Evolutionary conservation across 345 rosid species (phyloP).

Genomic region (Nasturtium officinale): DNA sequence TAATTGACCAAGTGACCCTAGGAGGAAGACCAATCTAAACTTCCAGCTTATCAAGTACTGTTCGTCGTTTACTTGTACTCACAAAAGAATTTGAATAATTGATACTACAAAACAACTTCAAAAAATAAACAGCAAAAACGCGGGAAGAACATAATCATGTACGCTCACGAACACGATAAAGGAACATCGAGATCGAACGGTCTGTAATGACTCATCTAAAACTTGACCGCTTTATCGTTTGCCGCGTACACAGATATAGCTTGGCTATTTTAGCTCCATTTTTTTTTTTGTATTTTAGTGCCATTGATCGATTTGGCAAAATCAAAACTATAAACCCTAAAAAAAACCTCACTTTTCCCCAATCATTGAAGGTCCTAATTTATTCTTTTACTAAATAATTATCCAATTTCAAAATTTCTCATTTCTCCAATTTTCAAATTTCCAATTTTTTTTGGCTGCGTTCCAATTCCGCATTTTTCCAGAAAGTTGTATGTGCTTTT

Average conservation of each 20-base stretch:
- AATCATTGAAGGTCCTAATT: neutral
- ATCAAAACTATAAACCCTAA: neutral
- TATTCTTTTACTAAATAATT: neutral
- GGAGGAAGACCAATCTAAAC: neutral
- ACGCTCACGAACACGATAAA: conserved; percentile 2
- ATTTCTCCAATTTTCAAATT: neutral
- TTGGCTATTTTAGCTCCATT: neutral
- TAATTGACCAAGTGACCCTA: neutral
- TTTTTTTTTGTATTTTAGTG: too few species aligned
- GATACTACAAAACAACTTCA: neutral
- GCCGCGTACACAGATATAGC: neutral
- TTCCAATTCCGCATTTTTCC: neutral
- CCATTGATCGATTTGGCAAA: conserved; percentile 14
- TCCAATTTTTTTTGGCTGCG: neutral
- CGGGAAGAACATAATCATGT: conserved; percentile 7
- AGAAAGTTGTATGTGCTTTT: neutral
- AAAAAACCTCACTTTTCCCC: neutral
- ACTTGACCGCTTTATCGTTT: neutral
- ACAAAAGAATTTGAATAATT: neutral
- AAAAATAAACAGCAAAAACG: conserved; percentile 28
- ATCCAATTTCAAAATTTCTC: neutral
- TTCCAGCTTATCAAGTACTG: neutral
- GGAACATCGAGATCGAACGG: neutral
- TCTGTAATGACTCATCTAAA: neutral
- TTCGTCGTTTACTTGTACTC: neutral